Percentiles rank a stretch among this genome's conserved stretches.
Evolutionary conservation across 2,329 filamentous ascomycete genomes (phyloP).

Genomic region (Fonsecaea erecta): DNA sequence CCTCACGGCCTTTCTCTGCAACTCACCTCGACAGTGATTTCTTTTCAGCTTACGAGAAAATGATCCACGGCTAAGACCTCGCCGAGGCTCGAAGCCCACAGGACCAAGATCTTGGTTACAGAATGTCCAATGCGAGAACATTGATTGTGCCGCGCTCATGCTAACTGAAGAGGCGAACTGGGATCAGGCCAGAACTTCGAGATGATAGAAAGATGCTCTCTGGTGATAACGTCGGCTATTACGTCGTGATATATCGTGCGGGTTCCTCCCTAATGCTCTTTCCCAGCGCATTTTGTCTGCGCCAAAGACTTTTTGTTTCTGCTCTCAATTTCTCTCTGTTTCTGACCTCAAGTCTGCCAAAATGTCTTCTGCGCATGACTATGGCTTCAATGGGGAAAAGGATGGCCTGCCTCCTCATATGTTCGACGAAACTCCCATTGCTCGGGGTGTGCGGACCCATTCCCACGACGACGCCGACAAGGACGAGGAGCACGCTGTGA

Average conservation of each 20-base stretch:
- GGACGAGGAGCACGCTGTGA: slow-evolving; percentile 26
- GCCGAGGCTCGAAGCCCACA: background rate
- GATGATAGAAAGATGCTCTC: background rate
- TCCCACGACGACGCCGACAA: slow-evolving; percentile 24
- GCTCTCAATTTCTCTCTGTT: background rate
- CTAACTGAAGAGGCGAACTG: background rate
- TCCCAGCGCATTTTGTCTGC: background rate
- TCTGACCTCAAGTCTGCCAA: background rate
- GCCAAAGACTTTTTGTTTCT: background rate
- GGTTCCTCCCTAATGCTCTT: background rate
- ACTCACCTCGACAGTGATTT: background rate
- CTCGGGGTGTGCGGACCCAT: slow-evolving; percentile 30
- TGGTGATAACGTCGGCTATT: background rate
- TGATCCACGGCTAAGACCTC: slow-evolving; percentile 2
- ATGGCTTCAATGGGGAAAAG: slow-evolving; percentile 22
- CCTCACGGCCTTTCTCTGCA: slow-evolving; percentile 4
- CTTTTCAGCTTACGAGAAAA: background rate
- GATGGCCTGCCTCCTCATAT: slow-evolving; percentile 23
- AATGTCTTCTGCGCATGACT: slow-evolving; percentile 15
- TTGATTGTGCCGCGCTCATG: background rate
- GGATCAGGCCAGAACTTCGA: background rate
- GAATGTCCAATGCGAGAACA: background rate
- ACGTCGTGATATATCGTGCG: background rate
- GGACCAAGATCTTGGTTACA: slow-evolving; percentile 1
- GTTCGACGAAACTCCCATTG: slow-evolving; percentile 32